These are phyloP conservation scores for Trichothecium roseum DNA, from an alignment of 2,329 filamentous ascomycete genomes.

Conservation along the genomic window DNA sequence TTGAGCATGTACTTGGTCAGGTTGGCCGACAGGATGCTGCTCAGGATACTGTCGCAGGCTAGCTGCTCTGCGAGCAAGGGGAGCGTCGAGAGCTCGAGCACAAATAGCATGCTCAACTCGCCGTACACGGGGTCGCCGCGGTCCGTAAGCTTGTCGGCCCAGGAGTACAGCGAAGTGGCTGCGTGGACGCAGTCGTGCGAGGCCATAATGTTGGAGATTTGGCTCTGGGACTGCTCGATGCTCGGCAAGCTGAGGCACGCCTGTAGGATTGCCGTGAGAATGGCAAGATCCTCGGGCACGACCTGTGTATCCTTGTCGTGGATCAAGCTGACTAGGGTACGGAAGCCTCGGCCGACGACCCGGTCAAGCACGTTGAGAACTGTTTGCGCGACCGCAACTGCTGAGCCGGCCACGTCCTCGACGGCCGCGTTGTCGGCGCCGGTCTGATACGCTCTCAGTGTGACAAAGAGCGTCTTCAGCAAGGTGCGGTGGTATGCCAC, in stretches of 20 bases:
- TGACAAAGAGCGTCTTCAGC: constrained; percentile 75
- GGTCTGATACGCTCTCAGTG: constrained; percentile 55
- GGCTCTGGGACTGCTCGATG: constrained; percentile 58
- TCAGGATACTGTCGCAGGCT: constrained; percentile 75
- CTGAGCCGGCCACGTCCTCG: constrained; percentile 5
- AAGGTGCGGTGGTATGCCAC: constrained; percentile 71
- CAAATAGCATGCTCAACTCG: constrained; percentile 79
- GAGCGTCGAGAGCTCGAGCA: constrained; percentile 77
- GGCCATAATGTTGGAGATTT: constrained; percentile 60
- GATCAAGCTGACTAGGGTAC: constrained; percentile 67
- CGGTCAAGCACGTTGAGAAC: constrained; percentile 72
- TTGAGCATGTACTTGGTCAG: constrained; percentile 69
- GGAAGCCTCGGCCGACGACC: constrained; percentile 74
- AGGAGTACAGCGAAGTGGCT: constrained; percentile 81
- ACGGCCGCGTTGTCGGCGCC: constrained; percentile 15
- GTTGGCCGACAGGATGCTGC: constrained; percentile 68
- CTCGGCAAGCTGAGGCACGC: constrained; percentile 71
- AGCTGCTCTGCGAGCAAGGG: constrained; percentile 79
- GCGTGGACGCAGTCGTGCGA: constrained; percentile 68
- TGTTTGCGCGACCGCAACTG: constrained; percentile 41
- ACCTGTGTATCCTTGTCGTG: constrained; percentile 54
- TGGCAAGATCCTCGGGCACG: constrained; percentile 71
- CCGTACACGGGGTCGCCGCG: constrained; percentile 84
- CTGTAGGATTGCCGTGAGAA: constrained; percentile 82
- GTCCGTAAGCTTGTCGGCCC: constrained; percentile 74